Percentiles rank a stretch among this genome's conserved stretches.
Evolutionary conservation across 306 rosid genomes (phyloP).

Genomic region (Quercus aquifolioides): DNA sequence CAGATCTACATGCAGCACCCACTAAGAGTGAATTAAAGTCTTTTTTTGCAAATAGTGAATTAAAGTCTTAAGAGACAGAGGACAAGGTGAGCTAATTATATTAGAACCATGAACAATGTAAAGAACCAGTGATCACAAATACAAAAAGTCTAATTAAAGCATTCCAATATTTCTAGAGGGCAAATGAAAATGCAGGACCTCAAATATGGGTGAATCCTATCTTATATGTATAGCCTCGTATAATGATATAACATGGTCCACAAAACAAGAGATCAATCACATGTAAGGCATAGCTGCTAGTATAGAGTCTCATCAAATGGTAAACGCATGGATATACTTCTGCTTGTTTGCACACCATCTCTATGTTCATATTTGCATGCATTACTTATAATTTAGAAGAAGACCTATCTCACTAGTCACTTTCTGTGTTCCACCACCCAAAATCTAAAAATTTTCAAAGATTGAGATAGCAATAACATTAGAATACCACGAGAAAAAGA

Average conservation of each 20-base stretch:
- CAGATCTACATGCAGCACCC: too few relatives aligned
- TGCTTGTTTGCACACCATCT: not conserved
- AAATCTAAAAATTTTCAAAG: not conserved
- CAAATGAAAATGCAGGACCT: too few relatives aligned
- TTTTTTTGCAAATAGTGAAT: too few relatives aligned
- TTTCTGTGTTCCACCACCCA: not conserved
- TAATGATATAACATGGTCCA: not conserved
- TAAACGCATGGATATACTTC: not conserved
- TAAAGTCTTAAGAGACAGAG: too few relatives aligned
- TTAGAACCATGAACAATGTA: not conserved
- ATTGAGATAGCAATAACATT: conserved; percentile 5
- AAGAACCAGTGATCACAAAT: not conserved
- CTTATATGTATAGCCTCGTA: not conserved
- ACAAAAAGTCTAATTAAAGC: not conserved
- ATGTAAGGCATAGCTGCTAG: not conserved
- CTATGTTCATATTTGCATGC: not conserved
- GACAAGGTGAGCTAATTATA: not conserved
- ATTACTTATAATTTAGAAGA: not conserved
- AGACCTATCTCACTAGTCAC: too few relatives aligned
- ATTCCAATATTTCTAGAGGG: not conserved
- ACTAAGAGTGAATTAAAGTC: not conserved
- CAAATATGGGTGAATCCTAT: too few relatives aligned
- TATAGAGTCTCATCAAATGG: not conserved
- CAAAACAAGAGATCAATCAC: not conserved
- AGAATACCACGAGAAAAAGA: not conserved